Evolutionary conservation across 2,329 filamentous ascomycete genomes (phyloP).

Genomic region (Pyricularia sp.): DNA sequence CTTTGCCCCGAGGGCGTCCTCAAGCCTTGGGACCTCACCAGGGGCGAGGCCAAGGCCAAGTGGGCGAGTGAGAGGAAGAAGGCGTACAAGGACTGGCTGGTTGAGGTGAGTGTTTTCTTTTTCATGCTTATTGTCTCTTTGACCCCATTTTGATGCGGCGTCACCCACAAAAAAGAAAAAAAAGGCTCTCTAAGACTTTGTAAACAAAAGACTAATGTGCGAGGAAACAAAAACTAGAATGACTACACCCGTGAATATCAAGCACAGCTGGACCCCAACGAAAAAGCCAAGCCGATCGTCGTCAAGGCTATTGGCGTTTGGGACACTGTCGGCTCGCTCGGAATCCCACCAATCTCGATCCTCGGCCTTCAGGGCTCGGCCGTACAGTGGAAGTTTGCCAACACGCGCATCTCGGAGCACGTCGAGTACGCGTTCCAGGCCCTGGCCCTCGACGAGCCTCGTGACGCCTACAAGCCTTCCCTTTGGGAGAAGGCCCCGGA

Average conservation of each 20-base stretch:
- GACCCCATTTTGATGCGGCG: neutral
- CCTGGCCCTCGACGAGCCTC: slow-evolving; percentile 47
- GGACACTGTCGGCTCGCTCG: slow-evolving; percentile 38
- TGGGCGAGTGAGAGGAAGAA: slow-evolving; percentile 24
- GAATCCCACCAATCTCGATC: slow-evolving; percentile 30
- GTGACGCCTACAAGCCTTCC: slow-evolving; percentile 31
- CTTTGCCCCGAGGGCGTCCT: slow-evolving; percentile 13
- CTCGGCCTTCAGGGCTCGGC: slow-evolving; percentile 23
- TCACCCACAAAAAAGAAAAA: no score
- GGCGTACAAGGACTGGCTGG: slow-evolving; percentile 26
- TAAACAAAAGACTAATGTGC: slow-evolving; percentile 4
- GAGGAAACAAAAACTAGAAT: slow-evolving; percentile 15
- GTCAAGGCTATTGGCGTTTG: slow-evolving; percentile 38
- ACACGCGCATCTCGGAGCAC: slow-evolving; percentile 40
- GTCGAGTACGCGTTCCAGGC: slow-evolving; percentile 52
- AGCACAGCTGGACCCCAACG: slow-evolving; percentile 11
- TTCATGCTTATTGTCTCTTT: neutral
- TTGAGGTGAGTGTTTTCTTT: slow-evolving; percentile 16
- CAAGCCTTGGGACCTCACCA: slow-evolving; percentile 14
- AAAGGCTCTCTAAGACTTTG: no score
- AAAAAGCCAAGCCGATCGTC: slow-evolving; percentile 23
- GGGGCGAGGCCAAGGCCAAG: slow-evolving; percentile 18
- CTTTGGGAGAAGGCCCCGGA: slow-evolving; percentile 7
- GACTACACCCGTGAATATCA: neutral
- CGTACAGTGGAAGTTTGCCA: slow-evolving; percentile 32